Percentiles rank a stretch among this genome's conserved stretches.
Conservation (phyloP, 1,284 basidiomycete species). For the Tausonia pullulans region DNA sequence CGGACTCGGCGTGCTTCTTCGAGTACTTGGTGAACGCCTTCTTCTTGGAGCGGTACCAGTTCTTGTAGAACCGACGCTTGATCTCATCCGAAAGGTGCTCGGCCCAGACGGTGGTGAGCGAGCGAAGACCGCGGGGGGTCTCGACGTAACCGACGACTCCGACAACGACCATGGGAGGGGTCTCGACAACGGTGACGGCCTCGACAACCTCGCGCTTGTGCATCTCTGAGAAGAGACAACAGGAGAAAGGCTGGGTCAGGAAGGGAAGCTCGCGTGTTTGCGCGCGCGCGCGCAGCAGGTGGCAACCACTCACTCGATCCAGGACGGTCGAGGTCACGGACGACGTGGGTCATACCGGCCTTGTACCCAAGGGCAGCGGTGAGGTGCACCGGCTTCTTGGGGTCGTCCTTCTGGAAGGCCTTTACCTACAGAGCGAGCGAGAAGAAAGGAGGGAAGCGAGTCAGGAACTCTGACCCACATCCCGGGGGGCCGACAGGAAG, state of each 20-base stretch:
- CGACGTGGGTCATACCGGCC: slow-evolving; percentile 99
- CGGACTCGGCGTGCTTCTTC: slow-evolving; percentile 97
- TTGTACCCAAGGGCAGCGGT: slow-evolving; percentile 99
- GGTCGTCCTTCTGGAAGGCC: slow-evolving; percentile 98
- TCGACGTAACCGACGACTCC: slow-evolving; percentile 99
- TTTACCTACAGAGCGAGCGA: slow-evolving; percentile 43
- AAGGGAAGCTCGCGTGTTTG: neutral
- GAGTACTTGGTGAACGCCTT: slow-evolving; percentile 59
- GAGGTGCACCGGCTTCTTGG: slow-evolving; percentile 98
- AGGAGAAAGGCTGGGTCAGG: slow-evolving; percentile 12
- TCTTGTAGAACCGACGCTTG: slow-evolving; percentile 99
- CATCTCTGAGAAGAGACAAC: slow-evolving; percentile 56
- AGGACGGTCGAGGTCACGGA: slow-evolving; percentile 97
- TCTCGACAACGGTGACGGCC: slow-evolving; percentile 92
- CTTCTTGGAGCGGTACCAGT: slow-evolving; percentile 99
- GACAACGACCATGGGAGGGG: slow-evolving; percentile 91
- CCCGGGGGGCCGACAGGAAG: neutral
- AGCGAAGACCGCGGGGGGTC: slow-evolving; percentile 96
- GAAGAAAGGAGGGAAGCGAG: neutral
- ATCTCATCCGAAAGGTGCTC: slow-evolving; percentile 65
- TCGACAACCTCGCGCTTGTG: slow-evolving; percentile 99
- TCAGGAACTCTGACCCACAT: neutral
- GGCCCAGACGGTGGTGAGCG: slow-evolving; percentile 55
- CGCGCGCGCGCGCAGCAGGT: neutral
- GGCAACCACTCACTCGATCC: slow-evolving; percentile 66